Base-by-base conservation (phyloP, 2,329 filamentous ascomycete species). In the Lecanicillium sp. region DNA sequence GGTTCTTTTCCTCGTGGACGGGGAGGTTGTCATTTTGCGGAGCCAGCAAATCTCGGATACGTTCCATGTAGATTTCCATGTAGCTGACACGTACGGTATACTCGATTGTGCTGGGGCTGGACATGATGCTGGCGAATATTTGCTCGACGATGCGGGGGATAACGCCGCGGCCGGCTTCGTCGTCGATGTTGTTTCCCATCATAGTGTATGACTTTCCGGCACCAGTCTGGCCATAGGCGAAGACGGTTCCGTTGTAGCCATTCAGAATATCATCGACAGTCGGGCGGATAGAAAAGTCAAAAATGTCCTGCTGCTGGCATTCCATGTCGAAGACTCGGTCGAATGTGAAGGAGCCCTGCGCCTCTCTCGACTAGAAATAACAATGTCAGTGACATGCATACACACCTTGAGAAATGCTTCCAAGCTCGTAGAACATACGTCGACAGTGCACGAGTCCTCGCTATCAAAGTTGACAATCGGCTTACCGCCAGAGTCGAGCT, bases 41-140 rank as follows among this genome's bases (percentile, higher is more conserved):
- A 17, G 83, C 80, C 47, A 98, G 69, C 54, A 98, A 66, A 78
- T 98, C 92, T 54, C 90, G 80, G 60, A 98, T 96, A 51, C 85
- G 80, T 68, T 98, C 92, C 92, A 96, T 98, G 70, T 98, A 98
- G 48, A 98, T 96, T 65, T 98, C 92, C 89, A 98, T 95, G 65
- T 96, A 96, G 63, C 88, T 95, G 56, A 96, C 90, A 41, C 89
- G 80, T 38, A 98, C 90, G n/a, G 89, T 96, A 63, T 96, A 96
- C 64, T 96, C 92, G 59, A 96, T 95, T 50, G 86, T 94, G 53
- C 81, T 81, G 31, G 90, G 86, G 52, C 88, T 95, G 16, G 85
- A 80, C 65, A 95, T 73, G 60, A 96, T 96, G 64, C 85, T 94
- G 51, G 85, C 82, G 60, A 96, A 96, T 58, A 96, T 95, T 67